Evolutionary conservation across 164 flowering plant genomes (phyloP), one percentile per base, ranked within the genome.

Genomic region (Cinnamomum micranthum): DNA sequence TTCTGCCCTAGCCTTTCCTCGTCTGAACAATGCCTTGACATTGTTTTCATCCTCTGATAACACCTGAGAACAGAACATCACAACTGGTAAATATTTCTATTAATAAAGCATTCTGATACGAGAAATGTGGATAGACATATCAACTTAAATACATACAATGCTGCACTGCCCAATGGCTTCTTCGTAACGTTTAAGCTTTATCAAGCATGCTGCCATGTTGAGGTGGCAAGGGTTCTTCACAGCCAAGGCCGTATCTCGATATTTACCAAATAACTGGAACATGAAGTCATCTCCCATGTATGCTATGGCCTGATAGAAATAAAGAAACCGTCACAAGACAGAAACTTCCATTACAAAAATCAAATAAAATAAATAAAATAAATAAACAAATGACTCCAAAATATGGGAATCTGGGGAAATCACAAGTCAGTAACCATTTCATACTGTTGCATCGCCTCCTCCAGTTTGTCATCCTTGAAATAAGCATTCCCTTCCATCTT

Each of bases 361-460:
- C 0, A 55, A 55, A n/a, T n/a, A 11, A 55, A 55, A 15, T 41
- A 35, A 35, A 35, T 35, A 35, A 6, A 35, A 6, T 6, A 41
- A 41, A 9, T 9, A 41, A 41, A 69, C 70, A 60, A 19, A 22
- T 71, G 0, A 60, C 3, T 31, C 7, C 22, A 50, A 73, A 31
- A 47, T 28, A 17, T 4, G 23, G n/a, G 51, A 59, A 78, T 50
- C 58, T 27, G 70, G 6, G 67, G 75, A 74, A 76, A 76, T 72
- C 41, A 69, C 4, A 74, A 71, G 78, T 65, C 52, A 64, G 75
- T 80, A 75, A 93, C 99, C 99, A 93, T 95, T 89, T 92, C 96
- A 86, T 93, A 95, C 85, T 95, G 99, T 83, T 92, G 97, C 92
- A 91, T 92, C 71, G 99, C 99, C 89, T 89, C 98, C 82, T 92